phyloP scores from a whole-genome alignment of 2,329 filamentous ascomycete species.

The Dryadomyces quercus-mongolicae region DNA sequence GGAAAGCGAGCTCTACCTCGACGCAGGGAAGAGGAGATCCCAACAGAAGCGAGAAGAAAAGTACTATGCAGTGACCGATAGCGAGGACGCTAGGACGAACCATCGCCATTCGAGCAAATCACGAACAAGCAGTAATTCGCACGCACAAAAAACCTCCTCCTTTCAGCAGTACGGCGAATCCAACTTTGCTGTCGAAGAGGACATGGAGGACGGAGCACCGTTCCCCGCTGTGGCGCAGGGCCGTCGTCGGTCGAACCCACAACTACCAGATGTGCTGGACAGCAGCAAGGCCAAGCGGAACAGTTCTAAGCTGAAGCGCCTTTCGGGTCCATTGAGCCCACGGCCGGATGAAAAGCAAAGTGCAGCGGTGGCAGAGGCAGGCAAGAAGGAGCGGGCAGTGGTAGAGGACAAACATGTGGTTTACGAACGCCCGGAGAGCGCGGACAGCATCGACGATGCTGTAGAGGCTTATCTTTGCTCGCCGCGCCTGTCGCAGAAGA shows the following conservation, averaged over 20 bases:
- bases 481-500: constrained; percentile 75
- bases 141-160: background rate
- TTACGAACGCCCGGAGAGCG: constrained; percentile 64
- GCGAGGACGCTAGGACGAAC: background rate
- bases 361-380: constrained; percentile 17
- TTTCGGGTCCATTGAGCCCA: constrained; percentile 36
- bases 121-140: background rate
- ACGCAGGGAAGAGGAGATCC: background rate
- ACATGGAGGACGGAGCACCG: constrained; percentile 53
- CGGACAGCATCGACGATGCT: constrained; percentile 79
- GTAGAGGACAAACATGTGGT: constrained; percentile 23
- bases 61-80: background rate
- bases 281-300: constrained; percentile 34
- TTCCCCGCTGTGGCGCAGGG: constrained; percentile 57
- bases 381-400: constrained; percentile 16
- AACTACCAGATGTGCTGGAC: constrained; percentile 35
- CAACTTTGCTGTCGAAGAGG: constrained; percentile 14
- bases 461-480: constrained; percentile 78
- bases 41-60: background rate
- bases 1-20: background rate
- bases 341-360: constrained; percentile 22
- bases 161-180: constrained; percentile 1
- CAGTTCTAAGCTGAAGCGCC: constrained; percentile 45
- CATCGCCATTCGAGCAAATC: background rate
- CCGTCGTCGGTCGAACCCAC: constrained; percentile 34